Evolutionary conservation across 352 stramenopile genomes (phyloP).

Genomic region (Blastocystis sp.): DNA sequence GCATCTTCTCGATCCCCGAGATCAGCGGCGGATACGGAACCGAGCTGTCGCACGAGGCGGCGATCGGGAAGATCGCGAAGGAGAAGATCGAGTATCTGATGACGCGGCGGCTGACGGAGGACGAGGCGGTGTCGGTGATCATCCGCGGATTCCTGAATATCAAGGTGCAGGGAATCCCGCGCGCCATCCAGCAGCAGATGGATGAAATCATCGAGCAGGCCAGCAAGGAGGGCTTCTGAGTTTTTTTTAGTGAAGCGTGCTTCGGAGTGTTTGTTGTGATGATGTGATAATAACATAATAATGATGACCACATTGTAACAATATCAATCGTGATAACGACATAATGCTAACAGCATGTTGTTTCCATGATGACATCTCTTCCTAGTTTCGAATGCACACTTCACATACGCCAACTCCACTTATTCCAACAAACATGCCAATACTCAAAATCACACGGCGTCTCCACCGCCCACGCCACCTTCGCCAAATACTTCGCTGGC

Average conservation of each 20-base stretch:
- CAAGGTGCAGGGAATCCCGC: conserved; percentile 54
- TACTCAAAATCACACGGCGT: background rate
- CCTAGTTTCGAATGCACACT: background rate
- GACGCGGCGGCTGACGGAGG: conserved; percentile 40
- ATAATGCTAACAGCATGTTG: too few relatives aligned
- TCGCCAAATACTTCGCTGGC: background rate
- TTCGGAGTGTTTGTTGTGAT: background rate
- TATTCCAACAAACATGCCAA: conserved; percentile 15
- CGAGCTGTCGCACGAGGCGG: conserved; percentile 47
- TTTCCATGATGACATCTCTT: too few relatives aligned
- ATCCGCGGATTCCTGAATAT: conserved; percentile 55
- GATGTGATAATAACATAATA: background rate
- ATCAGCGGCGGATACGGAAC: conserved; percentile 34
- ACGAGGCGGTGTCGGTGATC: conserved; percentile 43
- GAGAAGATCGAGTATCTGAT: conserved; percentile 58
- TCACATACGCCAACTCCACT: background rate
- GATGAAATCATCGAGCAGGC: conserved; percentile 52
- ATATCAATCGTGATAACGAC: too few relatives aligned
- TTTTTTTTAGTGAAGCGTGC: background rate
- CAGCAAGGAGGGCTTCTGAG: conserved; percentile 51
- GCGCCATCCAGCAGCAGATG: conserved; percentile 44
- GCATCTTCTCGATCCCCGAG: conserved; percentile 45
- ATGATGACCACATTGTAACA: too few relatives aligned
- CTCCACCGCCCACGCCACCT: background rate
- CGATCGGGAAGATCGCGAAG: conserved; percentile 52